These are phyloP conservation scores for Xylariaceae sp. DNA, from an alignment of 2,329 filamentous ascomycete genomes.

Conservation along the genomic window DNA sequence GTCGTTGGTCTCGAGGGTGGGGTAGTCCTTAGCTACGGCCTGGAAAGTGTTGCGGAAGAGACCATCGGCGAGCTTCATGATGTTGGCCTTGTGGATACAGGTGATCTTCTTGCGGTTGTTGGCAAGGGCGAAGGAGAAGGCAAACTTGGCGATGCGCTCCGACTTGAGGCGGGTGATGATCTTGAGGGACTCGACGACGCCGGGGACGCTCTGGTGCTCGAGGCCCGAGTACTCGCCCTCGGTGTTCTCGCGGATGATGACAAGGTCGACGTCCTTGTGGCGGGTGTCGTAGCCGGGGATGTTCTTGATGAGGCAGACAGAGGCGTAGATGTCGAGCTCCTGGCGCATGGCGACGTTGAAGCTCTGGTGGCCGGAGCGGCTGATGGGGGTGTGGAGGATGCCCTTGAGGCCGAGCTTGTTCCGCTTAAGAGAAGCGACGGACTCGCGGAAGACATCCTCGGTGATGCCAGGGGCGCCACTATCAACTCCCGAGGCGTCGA, in stretches of 20 bases:
- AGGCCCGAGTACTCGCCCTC: conserved; percentile 99
- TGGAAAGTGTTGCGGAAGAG: conserved; percentile 98
- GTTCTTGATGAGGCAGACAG: conserved; percentile 98
- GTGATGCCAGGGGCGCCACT: conserved; percentile 74
- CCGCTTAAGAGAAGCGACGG: conserved; percentile 89
- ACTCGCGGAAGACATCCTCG: conserved; percentile 93
- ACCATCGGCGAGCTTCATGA: conserved; percentile 99
- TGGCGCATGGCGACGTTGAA: conserved; percentile 99
- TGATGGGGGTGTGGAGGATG: conserved; percentile 95
- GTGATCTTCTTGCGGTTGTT: conserved; percentile 99
- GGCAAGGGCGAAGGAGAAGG: conserved; percentile 94
- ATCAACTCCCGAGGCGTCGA: conserved; percentile 90
- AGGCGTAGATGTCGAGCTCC: conserved; percentile 99
- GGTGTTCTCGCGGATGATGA: conserved; percentile 99
- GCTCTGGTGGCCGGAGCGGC: conserved; percentile 93
- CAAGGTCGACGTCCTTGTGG: conserved; percentile 95
- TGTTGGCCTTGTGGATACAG: conserved; percentile 99
- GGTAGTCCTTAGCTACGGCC: conserved; percentile 88
- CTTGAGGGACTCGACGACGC: conserved; percentile 98
- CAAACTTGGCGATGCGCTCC: conserved; percentile 98
- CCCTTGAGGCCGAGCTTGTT: conserved; percentile 99
- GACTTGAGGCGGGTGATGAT: conserved; percentile 99
- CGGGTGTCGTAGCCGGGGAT: conserved; percentile 97
- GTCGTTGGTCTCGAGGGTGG: conserved; percentile 92
- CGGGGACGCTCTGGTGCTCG: conserved; percentile 94